phyloP scores from a whole-genome alignment of 257 asterid genomes.

The Oldenlandia corymbosa region DNA sequence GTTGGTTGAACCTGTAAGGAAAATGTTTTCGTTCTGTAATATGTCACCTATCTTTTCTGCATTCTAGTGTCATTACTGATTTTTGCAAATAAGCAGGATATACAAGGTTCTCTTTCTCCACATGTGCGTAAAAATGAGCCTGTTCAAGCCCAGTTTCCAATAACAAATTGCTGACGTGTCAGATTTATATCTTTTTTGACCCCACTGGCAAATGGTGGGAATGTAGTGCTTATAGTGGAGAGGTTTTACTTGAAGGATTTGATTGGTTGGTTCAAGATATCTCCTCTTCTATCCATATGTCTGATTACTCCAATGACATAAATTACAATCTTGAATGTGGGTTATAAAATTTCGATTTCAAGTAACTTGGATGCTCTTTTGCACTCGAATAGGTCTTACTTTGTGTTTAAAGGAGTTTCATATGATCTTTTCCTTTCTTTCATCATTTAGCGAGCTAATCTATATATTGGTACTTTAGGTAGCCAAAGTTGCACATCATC shows the following conservation, averaged over 20 bases:
- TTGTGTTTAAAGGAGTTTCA: neutral
- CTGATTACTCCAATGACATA: slow-evolving; percentile 41
- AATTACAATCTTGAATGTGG: neutral
- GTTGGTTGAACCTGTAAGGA: neutral
- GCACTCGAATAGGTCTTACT: too few species aligned
- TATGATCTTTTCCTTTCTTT: neutral
- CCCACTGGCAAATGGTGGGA: slow-evolving; percentile 93
- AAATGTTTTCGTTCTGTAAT: neutral
- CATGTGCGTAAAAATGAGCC: too few species aligned
- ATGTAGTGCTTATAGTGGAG: slow-evolving; percentile 89
- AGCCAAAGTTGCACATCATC: neutral
- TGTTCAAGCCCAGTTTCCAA: too few species aligned
- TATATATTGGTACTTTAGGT: neutral
- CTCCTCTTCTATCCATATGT: slow-evolving; percentile 88
- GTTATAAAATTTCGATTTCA: neutral
- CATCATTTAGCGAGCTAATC: neutral
- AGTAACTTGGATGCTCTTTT: neutral
- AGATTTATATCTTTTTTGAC: too few species aligned
- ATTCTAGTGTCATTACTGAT: slow-evolving; percentile 79
- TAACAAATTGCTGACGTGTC: too few species aligned
- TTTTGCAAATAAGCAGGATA: slow-evolving; percentile 96
- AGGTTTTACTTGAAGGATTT: slow-evolving; percentile 82
- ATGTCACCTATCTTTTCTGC: neutral
- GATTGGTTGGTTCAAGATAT: slow-evolving; percentile 95
- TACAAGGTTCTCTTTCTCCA: slow-evolving; percentile 82